phyloP scores from a whole-genome alignment of 164 flowering plant species.

The Berberis vulgaris region DNA sequence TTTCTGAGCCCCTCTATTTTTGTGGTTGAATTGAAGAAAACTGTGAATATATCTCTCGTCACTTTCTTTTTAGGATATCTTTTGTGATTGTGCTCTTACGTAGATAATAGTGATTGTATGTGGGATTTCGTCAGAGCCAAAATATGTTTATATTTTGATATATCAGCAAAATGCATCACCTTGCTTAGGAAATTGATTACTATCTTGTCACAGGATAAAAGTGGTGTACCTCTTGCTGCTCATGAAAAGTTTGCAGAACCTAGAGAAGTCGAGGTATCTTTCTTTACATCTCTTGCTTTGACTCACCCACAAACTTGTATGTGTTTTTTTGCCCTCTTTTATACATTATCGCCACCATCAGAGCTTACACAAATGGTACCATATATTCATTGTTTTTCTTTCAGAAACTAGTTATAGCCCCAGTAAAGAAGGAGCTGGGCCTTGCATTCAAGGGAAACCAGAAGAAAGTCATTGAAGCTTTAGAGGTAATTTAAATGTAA shows the following conservation, averaged over 20 bases:
- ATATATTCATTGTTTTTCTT: background rate
- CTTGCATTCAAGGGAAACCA: slow-evolving; percentile 88
- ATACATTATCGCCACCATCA: background rate
- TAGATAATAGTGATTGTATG: no score
- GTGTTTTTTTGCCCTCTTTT: background rate
- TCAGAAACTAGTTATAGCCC: slow-evolving; percentile 76
- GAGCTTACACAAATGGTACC: background rate
- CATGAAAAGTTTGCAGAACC: slow-evolving; percentile 71
- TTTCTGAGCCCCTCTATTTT: no score
- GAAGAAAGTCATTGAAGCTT: slow-evolving; percentile 79
- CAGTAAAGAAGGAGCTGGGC: slow-evolving; percentile 82
- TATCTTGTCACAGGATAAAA: slow-evolving; percentile 51
- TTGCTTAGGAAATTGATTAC: background rate
- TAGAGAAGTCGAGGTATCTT: slow-evolving; percentile 74
- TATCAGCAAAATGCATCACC: background rate
- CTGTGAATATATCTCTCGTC: no score
- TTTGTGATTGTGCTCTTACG: no score
- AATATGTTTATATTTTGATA: background rate
- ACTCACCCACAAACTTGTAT: background rate
- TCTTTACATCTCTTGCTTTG: slow-evolving; percentile 9
- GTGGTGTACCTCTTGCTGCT: slow-evolving; percentile 60
- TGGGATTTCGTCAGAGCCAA: background rate
- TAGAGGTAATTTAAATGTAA: slow-evolving; percentile 50
- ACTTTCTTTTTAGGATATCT: no score
- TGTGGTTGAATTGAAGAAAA: no score